phyloP scores from a whole-genome alignment of 306 rosid genomes.

The Hippophae gyantsensis region DNA sequence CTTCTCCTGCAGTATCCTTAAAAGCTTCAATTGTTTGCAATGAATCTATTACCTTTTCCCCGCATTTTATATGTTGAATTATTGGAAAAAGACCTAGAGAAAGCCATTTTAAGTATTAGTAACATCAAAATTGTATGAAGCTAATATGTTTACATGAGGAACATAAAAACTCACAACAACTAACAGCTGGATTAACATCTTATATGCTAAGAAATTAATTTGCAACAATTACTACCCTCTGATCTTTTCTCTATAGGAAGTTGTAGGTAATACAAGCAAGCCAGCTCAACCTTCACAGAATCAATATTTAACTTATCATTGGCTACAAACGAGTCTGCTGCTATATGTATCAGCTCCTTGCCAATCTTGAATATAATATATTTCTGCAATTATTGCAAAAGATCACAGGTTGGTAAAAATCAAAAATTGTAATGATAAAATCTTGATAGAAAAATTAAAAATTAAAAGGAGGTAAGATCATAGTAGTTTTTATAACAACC shows the following conservation, averaged over 20 bases:
- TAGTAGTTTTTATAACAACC: slow-evolving; percentile 7
- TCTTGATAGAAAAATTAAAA: neutral
- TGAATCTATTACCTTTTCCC: slow-evolving; percentile 51
- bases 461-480: slow-evolving; percentile 2
- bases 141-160: too few relatives aligned
- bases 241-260: slow-evolving; percentile 62
- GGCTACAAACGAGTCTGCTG: slow-evolving; percentile 29
- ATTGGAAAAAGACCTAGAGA: slow-evolving; percentile 70
- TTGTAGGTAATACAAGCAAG: slow-evolving; percentile 74
- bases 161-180: neutral
- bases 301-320: slow-evolving; percentile 42
- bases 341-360: slow-evolving; percentile 38
- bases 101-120: slow-evolving; percentile 21
- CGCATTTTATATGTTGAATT: slow-evolving; percentile 49
- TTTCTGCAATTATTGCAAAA: slow-evolving; percentile 33
- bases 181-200: slow-evolving; percentile 9
- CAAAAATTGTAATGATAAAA: neutral
- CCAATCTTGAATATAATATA: slow-evolving; percentile 52
- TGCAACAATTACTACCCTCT: slow-evolving; percentile 51
- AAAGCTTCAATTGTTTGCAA: slow-evolving; percentile 40
- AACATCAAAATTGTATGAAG: slow-evolving; percentile 1
- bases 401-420: slow-evolving; percentile 27
- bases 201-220: slow-evolving; percentile 1
- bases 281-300: slow-evolving; percentile 58
- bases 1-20: slow-evolving; percentile 34